Evolutionary conservation across 441 rosid species (phyloP).

Genomic region (Monsonia emarginata): DNA sequence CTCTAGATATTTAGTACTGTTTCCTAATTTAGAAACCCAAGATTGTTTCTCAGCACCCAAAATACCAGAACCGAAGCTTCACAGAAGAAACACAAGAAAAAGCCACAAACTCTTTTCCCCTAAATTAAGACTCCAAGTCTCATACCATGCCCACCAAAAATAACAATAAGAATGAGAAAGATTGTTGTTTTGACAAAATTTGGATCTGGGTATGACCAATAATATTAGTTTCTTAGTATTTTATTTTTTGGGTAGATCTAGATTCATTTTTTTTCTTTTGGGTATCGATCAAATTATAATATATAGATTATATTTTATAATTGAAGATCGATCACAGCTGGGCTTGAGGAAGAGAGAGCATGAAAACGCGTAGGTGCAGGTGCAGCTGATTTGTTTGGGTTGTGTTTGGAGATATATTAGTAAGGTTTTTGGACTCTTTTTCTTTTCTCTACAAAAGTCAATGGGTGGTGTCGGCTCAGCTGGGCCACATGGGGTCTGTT

Average conservation of each 20-base stretch:
- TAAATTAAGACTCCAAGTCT: slow-evolving; percentile 18
- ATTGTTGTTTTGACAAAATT: slow-evolving; percentile 19
- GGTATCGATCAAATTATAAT: slow-evolving; percentile 15
- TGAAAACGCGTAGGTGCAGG: slow-evolving; percentile 42
- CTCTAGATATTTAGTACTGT: slow-evolving; percentile 1
- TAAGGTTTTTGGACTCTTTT: slow-evolving; percentile 11
- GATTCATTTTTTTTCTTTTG: slow-evolving; percentile 20
- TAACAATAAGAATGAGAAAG: slow-evolving; percentile 7
- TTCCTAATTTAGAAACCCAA: slow-evolving; percentile 17
- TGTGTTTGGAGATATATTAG: background rate
- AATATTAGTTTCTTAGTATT: background rate
- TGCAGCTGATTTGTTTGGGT: slow-evolving; percentile 1
- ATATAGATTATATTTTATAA: slow-evolving; percentile 6
- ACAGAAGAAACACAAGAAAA: slow-evolving; percentile 26
- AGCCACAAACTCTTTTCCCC: slow-evolving; percentile 13
- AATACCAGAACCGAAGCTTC: slow-evolving; percentile 26
- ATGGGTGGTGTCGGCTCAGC: slow-evolving; percentile 6
- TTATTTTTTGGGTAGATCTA: slow-evolving; percentile 33
- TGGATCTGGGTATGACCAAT: slow-evolving; percentile 31
- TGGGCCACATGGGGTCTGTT: slow-evolving; percentile 10
- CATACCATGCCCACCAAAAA: slow-evolving; percentile 16
- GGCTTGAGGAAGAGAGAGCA: slow-evolving; percentile 25
- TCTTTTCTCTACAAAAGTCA: slow-evolving; percentile 18
- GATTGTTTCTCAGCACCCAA: background rate
- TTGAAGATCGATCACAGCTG: slow-evolving; percentile 22